Evolutionary conservation across 208 protist genomes (phyloP).

Genomic region (Wallacemonas sp.): DNA sequence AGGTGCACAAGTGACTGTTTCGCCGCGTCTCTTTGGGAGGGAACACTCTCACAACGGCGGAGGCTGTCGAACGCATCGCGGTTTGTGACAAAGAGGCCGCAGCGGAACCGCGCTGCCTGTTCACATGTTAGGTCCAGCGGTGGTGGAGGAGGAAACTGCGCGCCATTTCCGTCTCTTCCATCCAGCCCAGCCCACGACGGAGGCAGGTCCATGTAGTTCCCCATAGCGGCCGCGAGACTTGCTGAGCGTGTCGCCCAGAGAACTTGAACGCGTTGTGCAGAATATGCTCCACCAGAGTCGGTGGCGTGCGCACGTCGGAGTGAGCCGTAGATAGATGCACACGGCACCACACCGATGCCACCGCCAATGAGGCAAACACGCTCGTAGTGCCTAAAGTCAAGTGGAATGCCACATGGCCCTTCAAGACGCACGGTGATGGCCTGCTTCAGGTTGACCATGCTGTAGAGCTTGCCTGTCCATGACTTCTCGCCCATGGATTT

Average conservation of each 20-base stretch:
- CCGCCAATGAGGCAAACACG: conserved; percentile 44
- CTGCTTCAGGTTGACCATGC: conserved; percentile 21
- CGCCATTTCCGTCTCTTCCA: not conserved
- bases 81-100: conserved; percentile 2
- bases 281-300: not conserved
- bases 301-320: conserved; percentile 14
- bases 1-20: conserved; percentile 8
- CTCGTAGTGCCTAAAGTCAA: conserved; percentile 37
- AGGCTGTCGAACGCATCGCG: not conserved
- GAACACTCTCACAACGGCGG: not conserved
- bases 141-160: not conserved
- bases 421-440: conserved; percentile 41
- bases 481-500: conserved; percentile 52
- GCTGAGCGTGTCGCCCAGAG: conserved; percentile 24
- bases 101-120: not conserved
- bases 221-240: conserved; percentile 14
- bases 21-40: not conserved
- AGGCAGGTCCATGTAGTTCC: conserved; percentile 21
- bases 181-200: not conserved
- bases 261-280: conserved; percentile 15
- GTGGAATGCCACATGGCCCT: conserved; percentile 40
- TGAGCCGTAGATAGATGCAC: conserved; percentile 40
- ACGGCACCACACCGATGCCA: conserved; percentile 50
- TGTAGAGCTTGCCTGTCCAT: conserved; percentile 42
- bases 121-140: not conserved